These are phyloP conservation scores for Ophiosphaerella korrae DNA, from an alignment of 2,329 filamentous ascomycete species.

Conservation along the genomic window DNA sequence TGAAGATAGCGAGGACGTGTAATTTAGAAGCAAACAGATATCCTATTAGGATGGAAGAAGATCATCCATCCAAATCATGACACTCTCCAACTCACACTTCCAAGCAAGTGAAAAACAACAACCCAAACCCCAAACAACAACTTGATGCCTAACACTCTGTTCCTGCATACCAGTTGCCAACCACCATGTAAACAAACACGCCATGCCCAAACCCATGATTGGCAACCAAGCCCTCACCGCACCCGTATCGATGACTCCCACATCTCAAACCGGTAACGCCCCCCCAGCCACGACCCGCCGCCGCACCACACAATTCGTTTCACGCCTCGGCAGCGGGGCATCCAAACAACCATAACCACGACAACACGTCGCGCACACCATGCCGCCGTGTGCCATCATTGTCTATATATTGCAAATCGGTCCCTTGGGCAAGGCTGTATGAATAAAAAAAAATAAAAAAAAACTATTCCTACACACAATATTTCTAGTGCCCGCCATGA, in stretches of 20 bases:
- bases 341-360: slow-evolving; percentile 3
- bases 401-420: too few relatives aligned
- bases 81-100: background rate
- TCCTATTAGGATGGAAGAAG: too few relatives aligned
- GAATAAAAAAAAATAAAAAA: too few relatives aligned
- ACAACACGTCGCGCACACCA: slow-evolving; percentile 6
- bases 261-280: slow-evolving; percentile 17
- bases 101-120: background rate
- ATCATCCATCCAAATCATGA: too few relatives aligned
- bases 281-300: slow-evolving; percentile 18
- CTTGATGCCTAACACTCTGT: too few relatives aligned
- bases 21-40: slow-evolving; percentile 1
- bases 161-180: too few relatives aligned
- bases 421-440: too few relatives aligned
- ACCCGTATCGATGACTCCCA: slow-evolving; percentile 6
- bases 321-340: slow-evolving; percentile 14
- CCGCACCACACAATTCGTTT: slow-evolving; percentile 16
- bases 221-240: background rate
- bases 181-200: slow-evolving; percentile 8
- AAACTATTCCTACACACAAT: too few relatives aligned
- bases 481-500: background rate
- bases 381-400: background rate
- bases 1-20: slow-evolving; percentile 46
- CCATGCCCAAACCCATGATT: slow-evolving; percentile 9
- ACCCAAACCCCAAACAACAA: background rate